Conservation (phyloP, 345 rosid species). For the Melaleuca quinquenervia region DNA sequence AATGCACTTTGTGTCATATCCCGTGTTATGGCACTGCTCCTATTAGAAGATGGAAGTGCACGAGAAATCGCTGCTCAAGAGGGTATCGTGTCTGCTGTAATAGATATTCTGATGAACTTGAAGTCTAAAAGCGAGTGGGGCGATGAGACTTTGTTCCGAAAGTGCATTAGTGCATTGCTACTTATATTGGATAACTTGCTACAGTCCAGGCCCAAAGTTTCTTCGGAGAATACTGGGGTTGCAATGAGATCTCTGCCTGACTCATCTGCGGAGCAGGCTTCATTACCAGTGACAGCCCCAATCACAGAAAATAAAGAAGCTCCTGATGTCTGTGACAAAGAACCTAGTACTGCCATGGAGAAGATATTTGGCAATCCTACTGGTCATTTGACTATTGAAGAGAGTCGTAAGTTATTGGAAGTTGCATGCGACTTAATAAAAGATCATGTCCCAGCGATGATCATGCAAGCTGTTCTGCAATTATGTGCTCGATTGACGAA, state of each 20-base stretch:
- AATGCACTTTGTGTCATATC: slow-evolving; percentile 70
- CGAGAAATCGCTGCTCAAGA: slow-evolving; percentile 74
- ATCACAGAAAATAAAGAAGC: slow-evolving; percentile 22
- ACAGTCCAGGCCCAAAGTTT: slow-evolving; percentile 50
- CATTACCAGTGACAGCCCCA: slow-evolving; percentile 20
- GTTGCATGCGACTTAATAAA: slow-evolving; percentile 66
- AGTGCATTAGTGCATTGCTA: slow-evolving; percentile 76
- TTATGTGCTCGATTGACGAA: slow-evolving; percentile 90
- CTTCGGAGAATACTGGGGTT: slow-evolving; percentile 40
- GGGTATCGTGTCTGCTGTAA: slow-evolving; percentile 50
- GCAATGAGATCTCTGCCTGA: slow-evolving; percentile 36
- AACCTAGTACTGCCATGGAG: slow-evolving; percentile 35
- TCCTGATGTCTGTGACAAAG: slow-evolving; percentile 39
- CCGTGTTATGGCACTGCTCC: slow-evolving; percentile 75
- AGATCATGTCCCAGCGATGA: slow-evolving; percentile 73
- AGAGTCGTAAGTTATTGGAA: slow-evolving; percentile 55
- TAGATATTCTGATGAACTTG: slow-evolving; percentile 58
- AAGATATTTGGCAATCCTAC: slow-evolving; percentile 69
- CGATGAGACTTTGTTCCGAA: slow-evolving; percentile 51
- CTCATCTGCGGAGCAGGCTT: slow-evolving; percentile 22
- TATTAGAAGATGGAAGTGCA: slow-evolving; percentile 68
- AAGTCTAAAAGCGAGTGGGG: slow-evolving; percentile 40
- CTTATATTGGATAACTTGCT: slow-evolving; percentile 80
- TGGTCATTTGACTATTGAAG: slow-evolving; percentile 67
- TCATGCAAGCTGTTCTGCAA: slow-evolving; percentile 97